These are phyloP conservation scores for Aureobasidium sp. DNA, from an alignment of 2,329 filamentous ascomycete species.

Conservation along the genomic window DNA sequence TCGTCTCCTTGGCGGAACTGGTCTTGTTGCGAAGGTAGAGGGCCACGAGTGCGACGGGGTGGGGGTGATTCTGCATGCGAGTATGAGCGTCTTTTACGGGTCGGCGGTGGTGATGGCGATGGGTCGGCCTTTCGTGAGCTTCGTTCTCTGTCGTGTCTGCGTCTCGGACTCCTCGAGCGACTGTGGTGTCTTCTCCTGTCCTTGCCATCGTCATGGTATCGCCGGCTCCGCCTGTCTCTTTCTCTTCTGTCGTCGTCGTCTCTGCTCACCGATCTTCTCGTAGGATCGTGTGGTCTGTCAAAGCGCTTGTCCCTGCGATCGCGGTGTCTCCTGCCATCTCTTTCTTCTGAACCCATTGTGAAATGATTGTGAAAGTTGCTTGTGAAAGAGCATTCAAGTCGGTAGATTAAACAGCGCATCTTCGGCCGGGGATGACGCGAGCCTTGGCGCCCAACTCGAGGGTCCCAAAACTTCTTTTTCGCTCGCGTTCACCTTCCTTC, in stretches of 20 bases:
- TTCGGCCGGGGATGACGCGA: background rate
- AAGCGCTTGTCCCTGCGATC: conserved; percentile 1
- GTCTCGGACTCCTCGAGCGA: conserved; percentile 6
- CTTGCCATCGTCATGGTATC: background rate
- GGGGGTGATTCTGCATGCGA: conserved; percentile 33
- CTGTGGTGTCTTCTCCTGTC: conserved; percentile 3
- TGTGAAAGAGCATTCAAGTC: background rate
- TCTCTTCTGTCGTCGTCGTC: conserved; percentile 2
- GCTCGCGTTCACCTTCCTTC: conserved; percentile 28
- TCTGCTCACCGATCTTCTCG: conserved; percentile 1
- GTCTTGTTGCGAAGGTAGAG: conserved; percentile 39
- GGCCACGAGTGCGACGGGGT: conserved; percentile 31
- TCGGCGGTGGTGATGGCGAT: conserved; percentile 2
- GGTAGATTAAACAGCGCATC: background rate
- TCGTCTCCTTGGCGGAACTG: conserved; percentile 28
- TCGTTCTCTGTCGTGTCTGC: conserved; percentile 3
- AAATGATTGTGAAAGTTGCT: background rate
- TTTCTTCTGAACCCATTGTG: conserved; percentile 2
- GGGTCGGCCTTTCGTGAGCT: background rate
- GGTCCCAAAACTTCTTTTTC: conserved; percentile 1
- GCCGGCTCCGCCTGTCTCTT: conserved; percentile 1
- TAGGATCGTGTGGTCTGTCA: background rate
- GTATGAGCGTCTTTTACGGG: conserved; percentile 16
- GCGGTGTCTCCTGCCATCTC: background rate
- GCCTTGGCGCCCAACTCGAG: conserved; percentile 13